Conservation (phyloP, 129 eudicot species). For the Centella asiatica region DNA sequence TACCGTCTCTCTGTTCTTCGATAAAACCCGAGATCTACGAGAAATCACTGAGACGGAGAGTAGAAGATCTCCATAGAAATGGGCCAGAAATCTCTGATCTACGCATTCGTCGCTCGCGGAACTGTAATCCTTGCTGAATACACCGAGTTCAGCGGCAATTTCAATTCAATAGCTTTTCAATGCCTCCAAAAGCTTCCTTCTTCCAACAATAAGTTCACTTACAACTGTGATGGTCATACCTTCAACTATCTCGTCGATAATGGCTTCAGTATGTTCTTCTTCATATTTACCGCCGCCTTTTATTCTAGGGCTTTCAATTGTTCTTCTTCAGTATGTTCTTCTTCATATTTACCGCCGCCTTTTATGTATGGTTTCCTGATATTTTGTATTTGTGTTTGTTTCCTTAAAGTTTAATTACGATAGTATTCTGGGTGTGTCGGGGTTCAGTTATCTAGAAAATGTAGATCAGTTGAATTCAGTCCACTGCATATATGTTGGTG, state of each 20-base stretch:
- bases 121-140: slow-evolving; percentile 37
- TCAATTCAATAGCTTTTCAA: slow-evolving; percentile 43
- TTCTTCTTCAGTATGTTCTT: neutral
- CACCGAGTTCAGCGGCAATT: slow-evolving; percentile 50
- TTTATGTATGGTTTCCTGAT: neutral
- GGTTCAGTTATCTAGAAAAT: too few species aligned
- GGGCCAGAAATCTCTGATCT: slow-evolving; percentile 39
- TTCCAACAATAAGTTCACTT: slow-evolving; percentile 40
- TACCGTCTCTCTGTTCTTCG: neutral
- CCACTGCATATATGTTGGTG: too few species aligned
- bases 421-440: too few species aligned
- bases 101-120: slow-evolving; percentile 45
- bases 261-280: slow-evolving; percentile 37
- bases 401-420: too few species aligned
- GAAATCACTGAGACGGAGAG: too few species aligned
- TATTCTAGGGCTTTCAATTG: neutral
- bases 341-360: neutral
- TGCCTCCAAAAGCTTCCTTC: slow-evolving; percentile 53
- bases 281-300: neutral
- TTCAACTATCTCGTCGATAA: slow-evolving; percentile 42
- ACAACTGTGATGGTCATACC: slow-evolving; percentile 45
- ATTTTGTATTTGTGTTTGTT: neutral
- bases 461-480: too few species aligned
- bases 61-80: too few species aligned
- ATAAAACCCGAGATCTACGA: too few species aligned